Conservation (phyloP, 2,329 filamentous ascomycete genomes). For the Talaromyces sp. region DNA sequence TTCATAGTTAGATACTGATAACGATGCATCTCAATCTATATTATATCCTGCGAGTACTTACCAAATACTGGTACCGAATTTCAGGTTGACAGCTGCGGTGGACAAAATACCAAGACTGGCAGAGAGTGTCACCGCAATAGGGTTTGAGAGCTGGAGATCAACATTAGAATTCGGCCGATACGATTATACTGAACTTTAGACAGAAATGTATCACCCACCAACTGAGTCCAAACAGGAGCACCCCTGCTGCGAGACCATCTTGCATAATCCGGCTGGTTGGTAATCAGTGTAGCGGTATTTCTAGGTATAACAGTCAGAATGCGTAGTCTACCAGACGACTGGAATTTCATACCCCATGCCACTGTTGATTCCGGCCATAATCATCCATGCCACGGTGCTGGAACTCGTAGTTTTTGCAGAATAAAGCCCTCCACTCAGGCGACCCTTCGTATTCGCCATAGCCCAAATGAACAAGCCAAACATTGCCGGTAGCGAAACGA, state of each 20-base stretch:
- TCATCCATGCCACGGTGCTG: conserved; percentile 31
- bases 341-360: conserved; percentile 29
- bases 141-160: conserved; percentile 35
- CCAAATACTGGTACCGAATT: conserved; percentile 36
- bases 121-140: conserved; percentile 42
- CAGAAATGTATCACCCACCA: background rate
- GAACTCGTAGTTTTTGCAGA: conserved; percentile 17
- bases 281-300: conserved; percentile 39
- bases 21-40: background rate
- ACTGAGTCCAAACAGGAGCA: conserved; percentile 43
- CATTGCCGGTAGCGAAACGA: conserved; percentile 39
- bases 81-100: conserved; percentile 45
- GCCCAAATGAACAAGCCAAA: conserved; percentile 42
- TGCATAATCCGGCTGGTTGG: conserved; percentile 47
- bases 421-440: conserved; percentile 28
- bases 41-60: background rate
- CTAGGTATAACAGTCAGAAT: background rate
- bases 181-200: background rate
- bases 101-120: conserved; percentile 46
- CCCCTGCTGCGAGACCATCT: conserved; percentile 32
- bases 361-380: conserved; percentile 41
- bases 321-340: background rate
- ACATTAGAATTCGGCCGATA: background rate
- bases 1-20: conserved; percentile 3
- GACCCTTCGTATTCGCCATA: conserved; percentile 39